Conservation (phyloP, 73 alveolate species). For the Tetrahymena borealis region DNA sequence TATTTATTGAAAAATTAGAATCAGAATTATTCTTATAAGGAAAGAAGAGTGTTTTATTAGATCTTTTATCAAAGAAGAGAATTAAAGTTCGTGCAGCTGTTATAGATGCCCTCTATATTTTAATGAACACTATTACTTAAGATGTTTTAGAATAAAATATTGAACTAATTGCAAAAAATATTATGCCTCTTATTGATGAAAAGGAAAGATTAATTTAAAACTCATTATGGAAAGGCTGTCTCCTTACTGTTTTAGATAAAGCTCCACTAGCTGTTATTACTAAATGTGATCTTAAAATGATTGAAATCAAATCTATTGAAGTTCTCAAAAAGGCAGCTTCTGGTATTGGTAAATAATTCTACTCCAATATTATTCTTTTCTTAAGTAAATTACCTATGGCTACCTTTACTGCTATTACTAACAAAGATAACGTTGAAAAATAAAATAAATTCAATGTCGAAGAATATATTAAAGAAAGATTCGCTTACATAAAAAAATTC, state of each 20-base stretch:
- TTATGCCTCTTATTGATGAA: background rate
- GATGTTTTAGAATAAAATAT: background rate
- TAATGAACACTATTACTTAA: background rate
- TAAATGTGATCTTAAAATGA: background rate
- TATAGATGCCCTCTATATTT: background rate
- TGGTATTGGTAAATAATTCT: background rate
- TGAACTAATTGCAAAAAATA: background rate
- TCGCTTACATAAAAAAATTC: background rate
- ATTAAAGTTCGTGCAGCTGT: background rate
- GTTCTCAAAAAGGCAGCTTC: background rate
- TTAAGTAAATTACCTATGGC: background rate
- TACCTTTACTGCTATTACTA: background rate
- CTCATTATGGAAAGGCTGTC: background rate
- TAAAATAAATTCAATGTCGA: background rate
- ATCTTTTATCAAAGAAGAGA: background rate
- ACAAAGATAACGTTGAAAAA: background rate
- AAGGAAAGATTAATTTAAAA: background rate
- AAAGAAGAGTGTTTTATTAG: background rate
- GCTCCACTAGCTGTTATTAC: background rate
- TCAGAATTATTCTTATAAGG: background rate
- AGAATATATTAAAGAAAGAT: background rate
- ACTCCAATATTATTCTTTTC: background rate
- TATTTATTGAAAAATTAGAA: background rate
- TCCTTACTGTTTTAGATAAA: background rate
- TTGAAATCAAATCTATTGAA: background rate